Evolutionary conservation across 345 rosid genomes (phyloP).

Genomic region (Eucalyptus sp.): DNA sequence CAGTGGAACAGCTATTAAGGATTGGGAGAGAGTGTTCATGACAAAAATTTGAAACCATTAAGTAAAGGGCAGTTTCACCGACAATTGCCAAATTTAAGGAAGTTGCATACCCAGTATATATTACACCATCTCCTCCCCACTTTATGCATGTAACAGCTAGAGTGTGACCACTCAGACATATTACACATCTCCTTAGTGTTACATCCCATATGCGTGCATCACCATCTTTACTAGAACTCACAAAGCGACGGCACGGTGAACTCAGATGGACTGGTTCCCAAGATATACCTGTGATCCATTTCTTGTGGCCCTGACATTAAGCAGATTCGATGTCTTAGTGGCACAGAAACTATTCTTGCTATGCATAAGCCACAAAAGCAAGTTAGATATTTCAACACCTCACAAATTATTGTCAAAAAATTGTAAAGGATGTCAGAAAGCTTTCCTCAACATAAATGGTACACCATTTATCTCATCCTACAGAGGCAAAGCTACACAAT

Average conservation of each 20-base stretch:
- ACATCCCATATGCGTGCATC: slow-evolving; percentile 95
- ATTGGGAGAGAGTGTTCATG: background rate
- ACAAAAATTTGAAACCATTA: background rate
- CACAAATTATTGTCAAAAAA: background rate
- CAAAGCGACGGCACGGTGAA: slow-evolving; percentile 91
- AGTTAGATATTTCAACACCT: background rate
- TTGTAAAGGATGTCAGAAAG: background rate
- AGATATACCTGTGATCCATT: slow-evolving; percentile 95
- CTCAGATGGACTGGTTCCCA: slow-evolving; percentile 94
- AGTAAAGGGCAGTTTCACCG: background rate
- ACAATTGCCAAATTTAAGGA: background rate
- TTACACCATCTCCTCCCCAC: slow-evolving; percentile 94
- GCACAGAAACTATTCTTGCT: background rate
- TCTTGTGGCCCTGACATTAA: slow-evolving; percentile 73
- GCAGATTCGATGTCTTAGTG: background rate
- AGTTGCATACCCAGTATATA: slow-evolving; percentile 34
- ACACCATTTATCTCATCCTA: background rate
- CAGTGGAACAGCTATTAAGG: background rate
- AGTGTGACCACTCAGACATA: slow-evolving; percentile 77
- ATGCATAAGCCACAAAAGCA: background rate
- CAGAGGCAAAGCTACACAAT: background rate
- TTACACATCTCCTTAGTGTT: slow-evolving; percentile 46
- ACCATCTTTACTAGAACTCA: slow-evolving; percentile 94
- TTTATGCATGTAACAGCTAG: slow-evolving; percentile 93
- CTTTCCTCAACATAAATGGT: background rate